Evolutionary conservation across 768 basidiomycete species (phyloP), one percentile per base, ranked within the genome.

Genomic region (Boletus vinaceobasis): DNA sequence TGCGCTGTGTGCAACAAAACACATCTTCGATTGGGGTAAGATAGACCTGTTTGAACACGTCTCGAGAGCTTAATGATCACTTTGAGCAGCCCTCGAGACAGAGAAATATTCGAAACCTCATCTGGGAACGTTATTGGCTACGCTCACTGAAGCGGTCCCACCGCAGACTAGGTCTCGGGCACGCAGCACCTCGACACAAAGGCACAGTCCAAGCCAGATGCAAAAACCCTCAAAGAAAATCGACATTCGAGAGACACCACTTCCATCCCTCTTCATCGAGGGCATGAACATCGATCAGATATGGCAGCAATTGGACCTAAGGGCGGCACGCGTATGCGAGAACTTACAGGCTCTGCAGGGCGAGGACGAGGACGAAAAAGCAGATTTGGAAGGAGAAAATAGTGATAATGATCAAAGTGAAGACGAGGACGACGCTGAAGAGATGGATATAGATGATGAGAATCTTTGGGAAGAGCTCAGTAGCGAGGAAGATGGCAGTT

Each of bases 261-360:
- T 98, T 3, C 75, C 83, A 7, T 81, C 81, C 35, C 79, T 99
- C 19, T 89, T 85, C 55, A 75, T 86, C 13, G 83, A 92, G 21
- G 86, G 80, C 17, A 86, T 97, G 83, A 87, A 85, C 60, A 79
- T 83, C 23, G 90, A 91, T 53, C 94, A 96, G 69, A 76, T 98
- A 27, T 99, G 96, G 96, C 87, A 86, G 38, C 96, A 99, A 73
- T 70, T 98, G 51, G 96, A 98, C 65, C 75, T 99, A 50, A 77
- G 91, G 42, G 76, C 86, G 15, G 80, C 83, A 57, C 80, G 79
- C 43, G 74, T 98, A 23, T 88, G 87, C 57, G 79, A 81, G 39
- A 79, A 88, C 47, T 72, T 96, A 39, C 80, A 88, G 45, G 79
- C 84, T 36, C 73, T 93, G 19, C 83, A 85, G 51, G 84, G 79